These are phyloP conservation scores for Tetramitus jugosus DNA, from an alignment of 208 protist genomes.

Conservation along the genomic window DNA sequence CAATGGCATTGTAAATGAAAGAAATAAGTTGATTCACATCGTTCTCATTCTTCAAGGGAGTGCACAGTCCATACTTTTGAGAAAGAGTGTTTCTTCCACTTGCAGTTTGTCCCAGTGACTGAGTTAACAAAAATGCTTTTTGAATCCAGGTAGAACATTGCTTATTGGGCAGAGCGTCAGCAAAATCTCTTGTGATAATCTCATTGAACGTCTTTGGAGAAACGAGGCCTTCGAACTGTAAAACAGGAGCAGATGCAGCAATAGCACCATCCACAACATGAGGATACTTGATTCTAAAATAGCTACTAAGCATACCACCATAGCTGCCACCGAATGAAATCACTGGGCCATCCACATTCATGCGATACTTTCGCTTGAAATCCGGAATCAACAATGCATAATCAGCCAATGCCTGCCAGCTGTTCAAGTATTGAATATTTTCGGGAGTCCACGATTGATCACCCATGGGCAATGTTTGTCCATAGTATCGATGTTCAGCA, in stretches of 20 bases:
- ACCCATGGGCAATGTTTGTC: slow-evolving; percentile 51
- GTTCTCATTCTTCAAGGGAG: not conserved
- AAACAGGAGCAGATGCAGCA: slow-evolving; percentile 48
- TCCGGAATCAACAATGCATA: slow-evolving; percentile 52
- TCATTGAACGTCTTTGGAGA: slow-evolving; percentile 32
- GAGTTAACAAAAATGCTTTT: not conserved
- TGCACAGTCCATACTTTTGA: no score
- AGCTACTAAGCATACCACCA: slow-evolving; percentile 1
- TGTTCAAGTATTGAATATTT: slow-evolving; percentile 44
- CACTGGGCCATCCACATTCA: slow-evolving; percentile 43
- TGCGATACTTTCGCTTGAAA: slow-evolving; percentile 33
- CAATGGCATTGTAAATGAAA: slow-evolving; percentile 38
- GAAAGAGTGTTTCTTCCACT: no score
- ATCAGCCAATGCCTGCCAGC: slow-evolving; percentile 69
- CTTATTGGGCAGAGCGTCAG: not conserved
- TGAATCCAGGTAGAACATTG: not conserved
- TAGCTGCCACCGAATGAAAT: slow-evolving; percentile 57
- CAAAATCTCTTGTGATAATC: slow-evolving; percentile 35
- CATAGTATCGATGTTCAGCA: slow-evolving; percentile 70
- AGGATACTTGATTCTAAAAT: slow-evolving; percentile 63
- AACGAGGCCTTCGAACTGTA: slow-evolving; percentile 35
- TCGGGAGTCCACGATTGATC: slow-evolving; percentile 6
- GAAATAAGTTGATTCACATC: slow-evolving; percentile 22
- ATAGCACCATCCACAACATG: slow-evolving; percentile 49
- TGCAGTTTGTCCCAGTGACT: no score